phyloP scores from a whole-genome alignment of 768 basidiomycete genomes.

The Wakefieldia striispora region DNA sequence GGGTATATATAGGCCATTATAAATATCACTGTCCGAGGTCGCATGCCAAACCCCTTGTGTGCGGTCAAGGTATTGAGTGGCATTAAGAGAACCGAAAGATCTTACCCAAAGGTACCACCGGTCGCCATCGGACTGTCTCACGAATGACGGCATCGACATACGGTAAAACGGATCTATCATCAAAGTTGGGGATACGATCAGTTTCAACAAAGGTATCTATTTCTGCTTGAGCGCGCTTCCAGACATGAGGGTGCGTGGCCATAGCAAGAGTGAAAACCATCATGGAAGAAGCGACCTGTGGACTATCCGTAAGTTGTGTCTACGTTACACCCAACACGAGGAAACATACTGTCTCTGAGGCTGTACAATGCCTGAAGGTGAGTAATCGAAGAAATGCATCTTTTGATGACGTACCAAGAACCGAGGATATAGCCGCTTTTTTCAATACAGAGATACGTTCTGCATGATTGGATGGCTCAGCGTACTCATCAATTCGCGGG shows the following conservation, averaged over 20 bases:
- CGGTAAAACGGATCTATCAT: conserved; percentile 3
- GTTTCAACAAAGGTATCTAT: not conserved
- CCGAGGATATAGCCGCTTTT: not conserved
- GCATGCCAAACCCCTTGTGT: not conserved
- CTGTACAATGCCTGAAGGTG: too few species aligned
- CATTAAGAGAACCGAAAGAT: not conserved
- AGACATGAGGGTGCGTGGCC: conserved; percentile 1
- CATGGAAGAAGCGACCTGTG: not conserved
- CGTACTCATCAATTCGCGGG: not conserved
- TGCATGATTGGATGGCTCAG: not conserved
- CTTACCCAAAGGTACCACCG: not conserved
- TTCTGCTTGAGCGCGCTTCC: conserved; percentile 5
- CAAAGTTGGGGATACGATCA: not conserved
- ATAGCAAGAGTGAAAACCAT: conserved; percentile 9
- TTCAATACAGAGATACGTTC: not conserved
- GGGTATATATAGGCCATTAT: conserved; percentile 32
- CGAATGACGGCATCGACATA: conserved; percentile 9
- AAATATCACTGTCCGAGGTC: conserved; percentile 29
- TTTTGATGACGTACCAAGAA: not conserved
- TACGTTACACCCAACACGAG: too few species aligned
- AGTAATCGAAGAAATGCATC: too few species aligned
- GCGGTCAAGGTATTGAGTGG: too few species aligned
- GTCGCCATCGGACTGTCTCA: conserved; percentile 4
- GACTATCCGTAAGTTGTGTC: not conserved
- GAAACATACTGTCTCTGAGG: not conserved